These are phyloP conservation scores for Fusarium multiceps DNA, from an alignment of 2,329 filamentous ascomycete species.

Conservation along the genomic window DNA sequence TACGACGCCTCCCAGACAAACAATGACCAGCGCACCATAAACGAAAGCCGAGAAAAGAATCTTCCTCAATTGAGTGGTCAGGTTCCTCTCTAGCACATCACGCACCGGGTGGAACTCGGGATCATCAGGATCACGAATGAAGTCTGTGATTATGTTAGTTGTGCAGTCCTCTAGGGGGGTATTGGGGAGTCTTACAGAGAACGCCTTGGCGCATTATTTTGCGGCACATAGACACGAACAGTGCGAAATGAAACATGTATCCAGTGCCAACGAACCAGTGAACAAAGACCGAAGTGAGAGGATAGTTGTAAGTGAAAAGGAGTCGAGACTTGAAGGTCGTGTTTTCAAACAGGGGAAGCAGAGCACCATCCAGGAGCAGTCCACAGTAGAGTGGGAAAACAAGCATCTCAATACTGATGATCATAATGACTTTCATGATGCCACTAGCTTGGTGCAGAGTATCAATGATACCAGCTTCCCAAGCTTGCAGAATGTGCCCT, in stretches of 20 bases:
- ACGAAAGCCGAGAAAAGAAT: constrained; percentile 96
- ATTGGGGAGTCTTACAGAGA: constrained; percentile 72
- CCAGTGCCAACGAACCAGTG: constrained; percentile 99
- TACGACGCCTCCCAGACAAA: constrained; percentile 94
- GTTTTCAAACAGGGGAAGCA: constrained; percentile 88
- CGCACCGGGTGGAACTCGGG: constrained; percentile 98
- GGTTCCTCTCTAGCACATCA: constrained; percentile 92
- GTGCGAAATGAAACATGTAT: constrained; percentile 99
- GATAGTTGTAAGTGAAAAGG: constrained; percentile 80
- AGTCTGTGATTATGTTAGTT: constrained; percentile 66
- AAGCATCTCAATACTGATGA: constrained; percentile 99
- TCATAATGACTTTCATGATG: constrained; percentile 96
- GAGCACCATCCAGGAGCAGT: constrained; percentile 85
- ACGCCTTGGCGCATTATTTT: constrained; percentile 97
- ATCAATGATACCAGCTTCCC: constrained; percentile 84
- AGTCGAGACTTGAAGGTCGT: constrained; percentile 82
- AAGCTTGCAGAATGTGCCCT: constrained; percentile 65
- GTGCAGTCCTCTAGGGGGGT: neutral
- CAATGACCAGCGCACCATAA: constrained; percentile 90
- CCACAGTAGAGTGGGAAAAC: constrained; percentile 97
- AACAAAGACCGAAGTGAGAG: constrained; percentile 91
- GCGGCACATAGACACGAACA: constrained; percentile 98
- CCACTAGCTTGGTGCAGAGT: constrained; percentile 92
- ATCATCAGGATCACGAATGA: constrained; percentile 97
- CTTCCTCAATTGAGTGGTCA: constrained; percentile 92